phyloP scores from a whole-genome alignment of 768 basidiomycete species.

The Sporobolomyces pararoseus region DNA sequence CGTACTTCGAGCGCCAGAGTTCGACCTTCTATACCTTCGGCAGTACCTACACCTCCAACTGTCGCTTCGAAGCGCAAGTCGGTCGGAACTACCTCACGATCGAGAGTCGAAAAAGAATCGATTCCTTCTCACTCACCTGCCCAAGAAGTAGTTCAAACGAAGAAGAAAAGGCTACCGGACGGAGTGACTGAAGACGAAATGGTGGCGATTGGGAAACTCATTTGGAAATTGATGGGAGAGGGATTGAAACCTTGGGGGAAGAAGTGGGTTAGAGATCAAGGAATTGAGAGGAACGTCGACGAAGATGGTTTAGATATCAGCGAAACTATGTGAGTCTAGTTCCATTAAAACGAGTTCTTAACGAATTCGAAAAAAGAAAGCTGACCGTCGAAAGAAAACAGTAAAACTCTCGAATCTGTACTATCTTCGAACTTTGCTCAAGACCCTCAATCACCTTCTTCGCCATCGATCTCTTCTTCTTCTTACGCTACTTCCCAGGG shows the following conservation, averaged over 20 bases:
- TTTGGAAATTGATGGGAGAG: slow-evolving; percentile 15
- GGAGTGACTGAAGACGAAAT: slow-evolving; percentile 1
- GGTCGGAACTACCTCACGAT: background rate
- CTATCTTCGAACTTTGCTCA: background rate
- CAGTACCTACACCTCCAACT: background rate
- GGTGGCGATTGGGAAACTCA: background rate
- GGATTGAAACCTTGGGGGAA: slow-evolving; percentile 3
- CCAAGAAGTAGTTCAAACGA: too few species aligned
- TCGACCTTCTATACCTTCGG: slow-evolving; percentile 9
- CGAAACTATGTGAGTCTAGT: slow-evolving; percentile 16
- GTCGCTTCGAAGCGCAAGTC: background rate
- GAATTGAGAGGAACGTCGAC: background rate
- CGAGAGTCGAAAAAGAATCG: background rate
- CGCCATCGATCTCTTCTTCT: slow-evolving; percentile 1
- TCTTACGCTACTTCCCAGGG: slow-evolving; percentile 14
- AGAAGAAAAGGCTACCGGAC: background rate
- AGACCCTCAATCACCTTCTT: slow-evolving; percentile 1
- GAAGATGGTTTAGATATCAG: background rate
- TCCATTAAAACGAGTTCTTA: background rate
- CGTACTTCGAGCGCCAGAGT: too few species aligned
- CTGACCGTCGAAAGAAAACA: too few species aligned
- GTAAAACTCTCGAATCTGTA: background rate
- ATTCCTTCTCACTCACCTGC: background rate
- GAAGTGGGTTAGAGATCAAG: slow-evolving; percentile 17
- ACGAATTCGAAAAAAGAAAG: too few species aligned